Evolutionary conservation across 495 filamentous ascomycete species (phyloP).

Genomic region (Talaromyces trachyspermus): DNA sequence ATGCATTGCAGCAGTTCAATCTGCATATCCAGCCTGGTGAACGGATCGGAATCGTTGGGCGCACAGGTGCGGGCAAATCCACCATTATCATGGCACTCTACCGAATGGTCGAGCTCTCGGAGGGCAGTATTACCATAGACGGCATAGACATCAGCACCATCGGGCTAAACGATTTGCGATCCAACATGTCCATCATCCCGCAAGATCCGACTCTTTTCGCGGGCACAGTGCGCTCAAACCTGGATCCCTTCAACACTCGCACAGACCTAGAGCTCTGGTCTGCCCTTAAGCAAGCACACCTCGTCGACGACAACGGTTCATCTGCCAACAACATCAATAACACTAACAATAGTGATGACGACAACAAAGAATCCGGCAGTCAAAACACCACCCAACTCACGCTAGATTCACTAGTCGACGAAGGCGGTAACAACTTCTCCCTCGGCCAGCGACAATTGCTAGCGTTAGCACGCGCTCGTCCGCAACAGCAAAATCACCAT

Average conservation of each 20-base stretch:
- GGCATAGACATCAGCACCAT: conserved; percentile 17
- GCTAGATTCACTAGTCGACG: conserved; percentile 13
- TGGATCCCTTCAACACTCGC: conserved; percentile 19
- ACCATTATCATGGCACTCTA: conserved; percentile 17
- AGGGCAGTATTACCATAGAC: conserved; percentile 18
- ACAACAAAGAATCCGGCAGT: too few relatives aligned
- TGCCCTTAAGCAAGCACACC: conserved; percentile 11
- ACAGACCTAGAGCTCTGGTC: conserved; percentile 17
- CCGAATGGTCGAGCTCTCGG: conserved; percentile 16
- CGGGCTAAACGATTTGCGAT: conserved; percentile 13
- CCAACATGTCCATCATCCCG: conserved; percentile 17
- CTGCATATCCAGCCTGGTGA: conserved; percentile 14
- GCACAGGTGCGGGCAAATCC: conserved; percentile 23
- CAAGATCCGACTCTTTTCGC: conserved; percentile 21
- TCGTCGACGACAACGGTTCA: conserved; percentile 8
- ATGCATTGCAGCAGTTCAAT: conserved; percentile 13
- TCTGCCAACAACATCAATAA: neutral
- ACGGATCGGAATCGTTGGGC: conserved; percentile 21
- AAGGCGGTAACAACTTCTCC: conserved; percentile 19
- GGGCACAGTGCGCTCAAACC: conserved; percentile 20
- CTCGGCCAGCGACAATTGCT: conserved; percentile 23
- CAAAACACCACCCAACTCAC: conserved; percentile 6
- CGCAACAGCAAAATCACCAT: conserved; percentile 16
- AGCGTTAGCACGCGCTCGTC: conserved; percentile 18
- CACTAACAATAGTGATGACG: neutral